A percentile compares a stretch with the other conserved stretches of the same genome.
Evolutionary conservation across 257 asterid species (phyloP).

Genomic region (Verbena officinalis): DNA sequence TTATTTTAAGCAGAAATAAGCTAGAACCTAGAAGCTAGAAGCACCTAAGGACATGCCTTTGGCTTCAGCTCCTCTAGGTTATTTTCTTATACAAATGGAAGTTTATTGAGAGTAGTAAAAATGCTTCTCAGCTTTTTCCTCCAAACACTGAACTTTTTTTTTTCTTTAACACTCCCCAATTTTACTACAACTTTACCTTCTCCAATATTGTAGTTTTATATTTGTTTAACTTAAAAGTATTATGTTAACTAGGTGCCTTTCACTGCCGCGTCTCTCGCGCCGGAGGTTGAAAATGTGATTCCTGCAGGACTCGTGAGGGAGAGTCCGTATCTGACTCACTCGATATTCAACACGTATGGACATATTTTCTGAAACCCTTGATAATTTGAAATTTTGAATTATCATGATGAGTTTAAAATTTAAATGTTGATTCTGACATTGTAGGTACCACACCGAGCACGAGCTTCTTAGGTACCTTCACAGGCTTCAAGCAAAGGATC

Average conservation of each 20-base stretch:
- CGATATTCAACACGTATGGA: conserved; percentile 90
- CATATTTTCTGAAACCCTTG: neutral
- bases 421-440: conserved; percentile 24
- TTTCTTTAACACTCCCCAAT: no score
- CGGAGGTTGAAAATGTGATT: conserved; percentile 69
- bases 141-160: no score
- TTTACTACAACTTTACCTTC: no score
- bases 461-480: conserved; percentile 87
- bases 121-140: no score
- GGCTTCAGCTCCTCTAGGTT: no score
- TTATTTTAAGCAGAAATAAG: no score
- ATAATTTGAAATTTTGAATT: neutral
- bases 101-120: no score
- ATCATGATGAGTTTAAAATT: conserved; percentile 19
- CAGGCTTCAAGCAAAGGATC: conserved; percentile 88
- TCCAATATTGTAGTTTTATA: neutral
- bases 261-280: conserved; percentile 84
- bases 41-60: no score
- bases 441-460: conserved; percentile 94
- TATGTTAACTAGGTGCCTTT: conserved; percentile 61
- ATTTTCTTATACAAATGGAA: no score
- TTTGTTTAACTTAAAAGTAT: neutral
- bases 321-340: conserved; percentile 78
- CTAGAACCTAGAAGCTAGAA: no score
- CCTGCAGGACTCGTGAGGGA: conserved; percentile 87